Evolutionary conservation across 768 basidiomycete species (phyloP).

Genomic region (Melanogaster broomeanus): DNA sequence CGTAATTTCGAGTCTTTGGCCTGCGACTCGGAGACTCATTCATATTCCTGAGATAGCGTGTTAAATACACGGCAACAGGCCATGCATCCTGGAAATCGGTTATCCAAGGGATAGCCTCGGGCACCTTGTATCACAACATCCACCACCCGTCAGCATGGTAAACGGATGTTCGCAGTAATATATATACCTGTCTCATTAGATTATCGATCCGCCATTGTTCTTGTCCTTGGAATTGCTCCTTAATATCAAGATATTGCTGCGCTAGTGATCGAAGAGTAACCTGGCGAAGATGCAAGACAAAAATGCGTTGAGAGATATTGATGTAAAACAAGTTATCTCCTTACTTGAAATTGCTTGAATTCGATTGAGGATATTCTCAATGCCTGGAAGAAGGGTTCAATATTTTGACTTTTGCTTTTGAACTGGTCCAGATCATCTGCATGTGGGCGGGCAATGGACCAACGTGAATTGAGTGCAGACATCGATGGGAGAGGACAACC

Average conservation of each 20-base stretch:
- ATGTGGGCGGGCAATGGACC: no score
- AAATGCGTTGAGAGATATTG: no score
- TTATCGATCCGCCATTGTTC: not conserved
- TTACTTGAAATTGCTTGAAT: not conserved
- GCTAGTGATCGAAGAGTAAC: not conserved
- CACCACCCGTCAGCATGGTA: no score
- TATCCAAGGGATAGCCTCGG: not conserved
- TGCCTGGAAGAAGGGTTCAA: not conserved
- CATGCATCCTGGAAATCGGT: not conserved
- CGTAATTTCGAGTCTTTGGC: no score
- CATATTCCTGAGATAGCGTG: not conserved
- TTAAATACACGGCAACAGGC: not conserved
- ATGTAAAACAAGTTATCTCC: not conserved
- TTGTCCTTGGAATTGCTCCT: not conserved
- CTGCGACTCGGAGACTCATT: no score
- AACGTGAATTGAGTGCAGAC: no score
- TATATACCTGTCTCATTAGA: not conserved
- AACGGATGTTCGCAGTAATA: no score
- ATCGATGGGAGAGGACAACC: no score
- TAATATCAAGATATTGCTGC: not conserved
- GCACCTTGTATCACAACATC: no score
- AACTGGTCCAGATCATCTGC: no score
- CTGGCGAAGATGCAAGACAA: not conserved
- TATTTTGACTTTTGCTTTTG: not conserved
- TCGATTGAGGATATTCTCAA: not conserved